phyloP scores from a whole-genome alignment of 306 rosid genomes.

The Vicia sativa region DNA sequence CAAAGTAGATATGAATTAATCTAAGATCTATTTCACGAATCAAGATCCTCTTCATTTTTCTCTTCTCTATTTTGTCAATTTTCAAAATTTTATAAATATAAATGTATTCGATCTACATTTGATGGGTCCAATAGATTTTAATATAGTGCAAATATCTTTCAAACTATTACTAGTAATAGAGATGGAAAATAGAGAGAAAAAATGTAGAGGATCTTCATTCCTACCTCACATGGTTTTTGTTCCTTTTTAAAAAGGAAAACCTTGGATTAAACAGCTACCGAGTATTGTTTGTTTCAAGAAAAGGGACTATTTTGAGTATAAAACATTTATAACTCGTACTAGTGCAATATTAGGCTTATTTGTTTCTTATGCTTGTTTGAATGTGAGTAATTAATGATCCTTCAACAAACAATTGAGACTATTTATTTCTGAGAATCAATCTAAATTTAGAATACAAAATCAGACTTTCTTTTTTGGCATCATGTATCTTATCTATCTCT shows the following conservation, averaged over 20 bases:
- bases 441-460: constrained; percentile 13
- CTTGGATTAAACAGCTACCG: neutral
- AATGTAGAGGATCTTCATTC: too few relatives aligned
- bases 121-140: too few relatives aligned
- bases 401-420: constrained; percentile 7
- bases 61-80: too few relatives aligned
- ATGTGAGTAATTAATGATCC: constrained; percentile 14
- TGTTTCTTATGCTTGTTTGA: constrained; percentile 34
- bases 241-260: neutral
- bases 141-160: too few relatives aligned
- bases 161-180: too few relatives aligned
- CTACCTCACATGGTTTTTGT: constrained; percentile 12
- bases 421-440: constrained; percentile 4
- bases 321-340: neutral
- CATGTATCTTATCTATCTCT: neutral
- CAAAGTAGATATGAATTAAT: neutral
- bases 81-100: too few relatives aligned
- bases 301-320: neutral
- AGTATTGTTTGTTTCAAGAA: neutral
- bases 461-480: neutral
- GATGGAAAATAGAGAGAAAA: too few relatives aligned
- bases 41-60: too few relatives aligned
- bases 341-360: neutral
- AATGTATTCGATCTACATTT: too few relatives aligned
- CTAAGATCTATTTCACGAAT: too few relatives aligned